Evolutionary conservation across 2,329 filamentous ascomycete genomes (phyloP).

Genomic region (Neobulgaria alba): DNA sequence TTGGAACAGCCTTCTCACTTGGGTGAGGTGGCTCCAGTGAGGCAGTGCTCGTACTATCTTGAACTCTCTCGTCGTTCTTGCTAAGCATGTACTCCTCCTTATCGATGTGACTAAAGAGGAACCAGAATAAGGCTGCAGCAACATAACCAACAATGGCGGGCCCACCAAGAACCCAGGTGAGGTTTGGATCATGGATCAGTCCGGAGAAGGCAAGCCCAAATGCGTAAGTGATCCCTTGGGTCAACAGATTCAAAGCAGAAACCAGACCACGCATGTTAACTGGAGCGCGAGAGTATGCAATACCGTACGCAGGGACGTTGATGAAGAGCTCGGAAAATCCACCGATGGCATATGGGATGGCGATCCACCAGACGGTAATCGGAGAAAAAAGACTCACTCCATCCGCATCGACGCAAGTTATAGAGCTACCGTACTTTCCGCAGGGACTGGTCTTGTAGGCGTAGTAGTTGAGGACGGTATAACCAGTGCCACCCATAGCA

Average conservation of each 20-base stretch:
- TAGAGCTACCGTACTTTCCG: constrained; percentile 32
- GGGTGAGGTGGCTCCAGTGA: neutral
- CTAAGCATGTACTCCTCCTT: constrained; percentile 36
- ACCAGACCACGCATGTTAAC: constrained; percentile 44
- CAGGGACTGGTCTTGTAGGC: constrained; percentile 57
- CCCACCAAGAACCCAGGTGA: constrained; percentile 43
- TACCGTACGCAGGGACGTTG: constrained; percentile 42
- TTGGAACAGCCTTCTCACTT: neutral
- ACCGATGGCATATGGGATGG: constrained; percentile 40
- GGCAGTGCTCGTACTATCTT: constrained; percentile 1
- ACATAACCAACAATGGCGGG: constrained; percentile 38
- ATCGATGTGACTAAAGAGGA: constrained; percentile 39
- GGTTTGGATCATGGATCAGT: constrained; percentile 39
- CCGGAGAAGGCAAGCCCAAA: constrained; percentile 38
- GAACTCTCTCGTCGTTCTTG: constrained; percentile 24
- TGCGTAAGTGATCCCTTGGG: constrained; percentile 37
- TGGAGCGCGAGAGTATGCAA: constrained; percentile 43
- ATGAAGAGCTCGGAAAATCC: constrained; percentile 46
- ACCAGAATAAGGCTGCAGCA: constrained; percentile 37
- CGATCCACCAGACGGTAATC: constrained; percentile 49
- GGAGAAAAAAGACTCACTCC: constrained; percentile 16
- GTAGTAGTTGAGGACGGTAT: constrained; percentile 49
- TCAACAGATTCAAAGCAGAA: constrained; percentile 41
- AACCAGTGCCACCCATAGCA: constrained; percentile 47
- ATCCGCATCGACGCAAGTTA: constrained; percentile 18